Base-by-base conservation (phyloP, 1,139 yeast genomes). In the Arxiozyma slooffiae region DNA sequence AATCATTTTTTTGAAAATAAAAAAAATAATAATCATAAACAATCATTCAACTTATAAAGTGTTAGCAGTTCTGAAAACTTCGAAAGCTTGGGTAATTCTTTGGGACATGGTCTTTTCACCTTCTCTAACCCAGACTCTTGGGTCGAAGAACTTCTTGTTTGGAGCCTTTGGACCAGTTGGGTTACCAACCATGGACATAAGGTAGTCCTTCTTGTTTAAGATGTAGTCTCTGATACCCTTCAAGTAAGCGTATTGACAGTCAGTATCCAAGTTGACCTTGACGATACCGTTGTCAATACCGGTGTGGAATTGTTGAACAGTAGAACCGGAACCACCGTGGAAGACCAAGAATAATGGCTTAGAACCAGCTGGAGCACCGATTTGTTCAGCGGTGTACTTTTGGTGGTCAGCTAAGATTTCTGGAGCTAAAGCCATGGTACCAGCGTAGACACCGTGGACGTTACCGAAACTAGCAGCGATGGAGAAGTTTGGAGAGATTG, bases 41-140 rank as follows among this genome's bases (percentile, higher is more conserved):
- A 34, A 36, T 37, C 17, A 37, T 9, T n/a, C 18, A n/a, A 52
- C 56, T 68, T 79, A 80, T 64, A 83, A 70, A 71, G 79, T 81
- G 71, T 71, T 71, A 71, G 78, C 76, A 66, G 94, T 77, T 79
- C 82, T 90, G 96, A 92, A 92, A 70, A 86, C 77, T 50, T 75
- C 78, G 71, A 92, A 80, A 68, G 95, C 94, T 72, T 82, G 85
- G 58, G 83, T 62, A 68, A 94, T 79, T 82, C 97, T 87, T 62
- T 73, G 76, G 61, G 82, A 65, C 97, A 92, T 92, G 72, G 97
- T 89, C 90, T 89, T 88, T 80, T 92, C 99, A 80, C 98, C 98
- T 77, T 90, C 97, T 81, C 98, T 90, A 63, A 92, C 97, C 98
- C 98, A 92, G 75, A 90, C 97, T 84, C 99, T 92, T 77, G 99